Evolutionary conservation across 2,329 filamentous ascomycete genomes (phyloP).

Genomic region (Dryadomyces quercivorus): DNA sequence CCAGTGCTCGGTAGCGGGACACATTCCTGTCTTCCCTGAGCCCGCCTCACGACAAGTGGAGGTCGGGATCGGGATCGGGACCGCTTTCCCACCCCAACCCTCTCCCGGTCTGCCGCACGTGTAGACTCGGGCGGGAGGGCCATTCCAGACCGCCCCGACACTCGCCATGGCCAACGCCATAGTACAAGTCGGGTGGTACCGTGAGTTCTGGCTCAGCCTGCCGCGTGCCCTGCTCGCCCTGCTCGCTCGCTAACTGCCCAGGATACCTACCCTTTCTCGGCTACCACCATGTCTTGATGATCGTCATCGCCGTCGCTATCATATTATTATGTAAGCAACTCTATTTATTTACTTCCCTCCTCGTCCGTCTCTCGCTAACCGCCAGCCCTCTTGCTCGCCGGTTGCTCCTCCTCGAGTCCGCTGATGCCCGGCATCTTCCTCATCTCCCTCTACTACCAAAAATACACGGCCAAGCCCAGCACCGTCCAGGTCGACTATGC

Average conservation of each 20-base stretch:
- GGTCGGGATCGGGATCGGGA: slow-evolving; percentile 16
- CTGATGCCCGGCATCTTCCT: slow-evolving; percentile 94
- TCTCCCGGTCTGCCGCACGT: not conserved
- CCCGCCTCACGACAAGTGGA: too few relatives aligned
- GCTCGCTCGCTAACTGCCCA: slow-evolving; percentile 20
- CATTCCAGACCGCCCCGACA: not conserved
- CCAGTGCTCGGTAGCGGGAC: not conserved
- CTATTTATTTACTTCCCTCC: not conserved
- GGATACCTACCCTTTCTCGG: slow-evolving; percentile 58
- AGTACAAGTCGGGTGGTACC: slow-evolving; percentile 36
- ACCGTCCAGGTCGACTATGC: slow-evolving; percentile 86
- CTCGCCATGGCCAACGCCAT: slow-evolving; percentile 19
- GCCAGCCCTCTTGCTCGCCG: slow-evolving; percentile 81
- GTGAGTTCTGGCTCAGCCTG: slow-evolving; percentile 22
- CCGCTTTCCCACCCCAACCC: slow-evolving; percentile 1
- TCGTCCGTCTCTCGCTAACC: slow-evolving; percentile 38
- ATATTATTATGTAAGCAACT: slow-evolving; percentile 75
- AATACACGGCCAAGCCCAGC: slow-evolving; percentile 69
- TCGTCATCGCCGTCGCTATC: slow-evolving; percentile 84
- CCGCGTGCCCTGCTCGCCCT: not conserved
- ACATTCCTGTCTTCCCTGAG: too few relatives aligned
- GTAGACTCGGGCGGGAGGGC: not conserved
- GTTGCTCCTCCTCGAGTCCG: slow-evolving; percentile 92
- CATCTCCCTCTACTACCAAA: slow-evolving; percentile 92
- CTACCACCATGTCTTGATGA: slow-evolving; percentile 88